phyloP scores from a whole-genome alignment of 306 rosid genomes.

The Sesbania bispinosa region DNA sequence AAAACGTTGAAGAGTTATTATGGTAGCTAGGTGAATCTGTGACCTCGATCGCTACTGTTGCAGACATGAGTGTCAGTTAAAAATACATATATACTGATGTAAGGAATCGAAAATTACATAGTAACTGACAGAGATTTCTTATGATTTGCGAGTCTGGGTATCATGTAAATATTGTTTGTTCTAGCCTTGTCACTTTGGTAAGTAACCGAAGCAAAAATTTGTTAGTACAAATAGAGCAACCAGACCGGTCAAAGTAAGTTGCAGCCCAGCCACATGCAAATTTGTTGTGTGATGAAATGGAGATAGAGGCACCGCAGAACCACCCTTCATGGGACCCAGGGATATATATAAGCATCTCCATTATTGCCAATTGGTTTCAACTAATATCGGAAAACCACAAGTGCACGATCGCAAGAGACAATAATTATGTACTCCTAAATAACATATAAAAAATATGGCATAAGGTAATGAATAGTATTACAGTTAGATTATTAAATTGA shows the following conservation, averaged over 20 bases:
- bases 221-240: background rate
- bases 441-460: background rate
- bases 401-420: background rate
- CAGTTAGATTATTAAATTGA: background rate
- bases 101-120: slow-evolving; percentile 12
- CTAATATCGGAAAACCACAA: background rate
- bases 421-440: background rate
- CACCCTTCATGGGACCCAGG: slow-evolving; percentile 28
- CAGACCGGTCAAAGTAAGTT: slow-evolving; percentile 40
- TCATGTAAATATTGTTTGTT: slow-evolving; percentile 13
- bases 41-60: slow-evolving; percentile 22
- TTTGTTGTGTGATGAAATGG: slow-evolving; percentile 14
- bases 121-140: slow-evolving; percentile 22
- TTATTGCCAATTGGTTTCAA: slow-evolving; percentile 29
- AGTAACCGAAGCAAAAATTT: background rate
- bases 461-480: background rate
- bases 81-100: background rate
- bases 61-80: slow-evolving; percentile 32
- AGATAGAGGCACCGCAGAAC: slow-evolving; percentile 9
- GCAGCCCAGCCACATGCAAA: slow-evolving; percentile 34
- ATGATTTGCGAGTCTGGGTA: slow-evolving; percentile 32
- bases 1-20: background rate
- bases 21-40: slow-evolving; percentile 18
- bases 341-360: slow-evolving; percentile 17
- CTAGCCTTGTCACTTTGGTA: background rate